Base-by-base conservation (phyloP, 345 rosid genomes). In the Physaria fendleri region DNA sequence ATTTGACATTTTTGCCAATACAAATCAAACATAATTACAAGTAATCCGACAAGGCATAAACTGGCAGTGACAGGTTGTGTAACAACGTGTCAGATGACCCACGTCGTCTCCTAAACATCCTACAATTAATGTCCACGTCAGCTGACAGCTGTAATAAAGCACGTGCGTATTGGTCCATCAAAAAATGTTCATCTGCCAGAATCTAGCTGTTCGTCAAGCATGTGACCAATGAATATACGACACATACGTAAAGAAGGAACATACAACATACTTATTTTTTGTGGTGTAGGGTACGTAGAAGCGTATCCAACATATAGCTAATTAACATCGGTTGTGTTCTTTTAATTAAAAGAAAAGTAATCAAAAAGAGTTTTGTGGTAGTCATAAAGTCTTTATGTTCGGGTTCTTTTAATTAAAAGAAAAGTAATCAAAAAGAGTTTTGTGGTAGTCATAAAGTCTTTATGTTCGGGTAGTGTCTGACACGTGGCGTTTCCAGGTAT, bases 111-210 rank as follows among this genome's bases (percentile, higher is more conserved):
- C 37, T 21, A 66, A 48, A 66, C 71, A 66, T 57, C 43, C 51
- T 27, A 66, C 65, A 57, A 44, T 35, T 46, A 25, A 29, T n/a
- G 35, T 34, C 55, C 40, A 68, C 55, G 61, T 68, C 66, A 59
- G 61, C 47, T 41, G 61, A 59, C 66, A 59, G 61, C 47, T 41
- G 54, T 59, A 68, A 41, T 41, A 2, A 17, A 59, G 17, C 60
- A 67, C 53, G 60, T 67, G 65, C 11, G 59, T 59, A 59, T 59
- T 15, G 53, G 52, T 58, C 72, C 59, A 65, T 66, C 40, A 11
- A 34, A 54, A 65, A 28, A 55, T 27, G 28, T 23, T 59, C 59
- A 8, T 16, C 46, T 50, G 53, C 60, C 23, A 59, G 46, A 62
- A 76, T 62, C 61, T 15, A 47, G 69, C 62, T 73, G 64, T 57